Percentiles rank a stretch among this genome's conserved stretches.
These are phyloP conservation scores for Diplodia sapinea DNA, from an alignment of 2,329 filamentous ascomycete species.

Conservation along the genomic window DNA sequence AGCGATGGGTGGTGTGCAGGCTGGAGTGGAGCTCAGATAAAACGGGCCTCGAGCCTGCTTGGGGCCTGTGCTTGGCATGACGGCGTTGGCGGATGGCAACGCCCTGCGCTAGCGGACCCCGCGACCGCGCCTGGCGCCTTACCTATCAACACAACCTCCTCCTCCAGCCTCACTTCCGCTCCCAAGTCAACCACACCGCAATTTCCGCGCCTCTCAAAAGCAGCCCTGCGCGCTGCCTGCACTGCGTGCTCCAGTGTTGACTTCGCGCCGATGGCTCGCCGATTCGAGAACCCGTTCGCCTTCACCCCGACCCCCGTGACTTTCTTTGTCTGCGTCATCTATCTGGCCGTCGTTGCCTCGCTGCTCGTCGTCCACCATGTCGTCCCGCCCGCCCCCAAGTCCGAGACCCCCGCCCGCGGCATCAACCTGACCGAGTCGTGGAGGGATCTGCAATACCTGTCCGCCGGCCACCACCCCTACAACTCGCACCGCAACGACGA, in stretches of 20 bases:
- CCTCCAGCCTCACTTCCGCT: conserved; percentile 9
- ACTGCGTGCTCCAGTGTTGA: not conserved
- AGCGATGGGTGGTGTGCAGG: conserved; percentile 5
- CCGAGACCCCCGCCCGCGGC: conserved; percentile 58
- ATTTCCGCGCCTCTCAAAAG: conserved; percentile 13
- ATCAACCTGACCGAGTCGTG: conserved; percentile 86
- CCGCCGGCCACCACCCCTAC: conserved; percentile 80
- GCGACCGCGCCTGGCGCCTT: conserved; percentile 5
- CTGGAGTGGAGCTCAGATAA: conserved; percentile 21
- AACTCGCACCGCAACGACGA: conserved; percentile 84
- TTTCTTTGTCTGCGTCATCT: conserved; percentile 75
- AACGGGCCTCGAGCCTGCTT: not conserved
- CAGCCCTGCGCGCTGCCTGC: conserved; percentile 2
- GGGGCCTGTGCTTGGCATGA: conserved; percentile 25
- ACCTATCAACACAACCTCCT: conserved; percentile 2
- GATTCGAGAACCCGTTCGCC: conserved; percentile 60
- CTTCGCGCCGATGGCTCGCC: conserved; percentile 30
- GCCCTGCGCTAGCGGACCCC: conserved; percentile 22
- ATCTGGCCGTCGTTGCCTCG: conserved; percentile 76
- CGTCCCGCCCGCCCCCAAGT: conserved; percentile 61
- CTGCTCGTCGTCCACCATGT: conserved; percentile 76
- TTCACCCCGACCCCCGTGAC: conserved; percentile 85
- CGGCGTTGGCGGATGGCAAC: conserved; percentile 7
- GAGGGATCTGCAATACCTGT: conserved; percentile 79
- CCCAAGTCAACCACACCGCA: conserved; percentile 9